Base-by-base conservation (phyloP, 805 yeast genomes). In the Soucietia sequanensis region DNA sequence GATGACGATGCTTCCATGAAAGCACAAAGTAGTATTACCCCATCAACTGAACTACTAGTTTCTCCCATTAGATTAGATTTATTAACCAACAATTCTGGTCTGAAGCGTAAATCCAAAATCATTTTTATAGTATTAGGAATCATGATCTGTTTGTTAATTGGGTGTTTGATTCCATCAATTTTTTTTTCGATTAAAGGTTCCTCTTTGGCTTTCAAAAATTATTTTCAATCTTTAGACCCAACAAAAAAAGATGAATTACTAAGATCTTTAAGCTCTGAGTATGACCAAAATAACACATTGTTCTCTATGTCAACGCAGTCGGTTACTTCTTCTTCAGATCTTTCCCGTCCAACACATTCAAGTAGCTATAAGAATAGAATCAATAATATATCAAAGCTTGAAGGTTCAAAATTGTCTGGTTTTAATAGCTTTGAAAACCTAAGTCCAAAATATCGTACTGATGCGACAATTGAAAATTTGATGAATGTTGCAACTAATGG, bases 381-480 rank as follows among this genome's bases (percentile, higher is more conserved):
- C 13, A 9, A 24, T 9, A 24, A 24, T n/a, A 9, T 8, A 10
- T 14, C 12, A 15, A 16, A 25, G 4, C n/a, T 14, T 14, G 34
- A 34, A 23, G 50, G 50, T 3, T 25, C 40, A 9, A 29, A 25
- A 12, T 25, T 46, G 16, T 21, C 27, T 6, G 40, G 43, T 10
- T 24, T 14, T 17, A 50, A 48, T 27, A 23, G 39, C 5, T 18
- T 39, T 9, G 40, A 39, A 12, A 60, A 65, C 5, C 48, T 74
- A 15, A 65, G 58, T 24, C 37, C 50, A 2, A 43, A 43, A 14
- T 72, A 59, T 34, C 54, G 52, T 18, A 41, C 47, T 1, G 72
- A 68, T 33, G 28, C 37, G 2, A 72, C 69, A 34, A 47, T 75
- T 0, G 37, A 50, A 15, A 35, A 46, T 0, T 42, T 73, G n/a